Percentiles rank a stretch among this genome's conserved stretches.
Conservation (phyloP, 331 rosid species). For the Quercus phellos region DNA sequence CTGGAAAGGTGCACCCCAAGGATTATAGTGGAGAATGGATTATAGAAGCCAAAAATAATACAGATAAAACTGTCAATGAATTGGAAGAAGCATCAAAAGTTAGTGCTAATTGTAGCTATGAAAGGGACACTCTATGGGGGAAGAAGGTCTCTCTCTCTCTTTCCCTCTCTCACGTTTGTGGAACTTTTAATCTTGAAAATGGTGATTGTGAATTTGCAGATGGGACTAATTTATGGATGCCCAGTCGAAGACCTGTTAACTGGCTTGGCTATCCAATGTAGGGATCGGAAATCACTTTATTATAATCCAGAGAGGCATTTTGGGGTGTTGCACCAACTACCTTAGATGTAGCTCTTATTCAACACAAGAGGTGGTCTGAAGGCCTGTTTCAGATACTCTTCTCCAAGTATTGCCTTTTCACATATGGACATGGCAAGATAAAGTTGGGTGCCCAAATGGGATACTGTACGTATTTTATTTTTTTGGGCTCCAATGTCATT, state of each 20-base stretch:
- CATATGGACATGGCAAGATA: slow-evolving; percentile 57
- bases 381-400: slow-evolving; percentile 53
- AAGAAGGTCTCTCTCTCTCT: slow-evolving; percentile 30
- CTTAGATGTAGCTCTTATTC: slow-evolving; percentile 42
- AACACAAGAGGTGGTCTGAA: slow-evolving; percentile 58
- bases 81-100: slow-evolving; percentile 50
- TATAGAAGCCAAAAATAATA: slow-evolving; percentile 13
- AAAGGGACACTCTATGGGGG: slow-evolving; percentile 65
- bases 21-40: slow-evolving; percentile 12
- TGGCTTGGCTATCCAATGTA: slow-evolving; percentile 50
- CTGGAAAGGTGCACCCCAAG: slow-evolving; percentile 33
- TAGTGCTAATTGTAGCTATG: slow-evolving; percentile 46
- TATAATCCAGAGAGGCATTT: slow-evolving; percentile 59
- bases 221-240: slow-evolving; percentile 66
- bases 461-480: slow-evolving; percentile 35
- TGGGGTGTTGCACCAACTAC: slow-evolving; percentile 63
- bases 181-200: background rate
- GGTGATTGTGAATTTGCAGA: slow-evolving; percentile 31
- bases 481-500: slow-evolving; percentile 68
- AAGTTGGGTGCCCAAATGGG: slow-evolving; percentile 56
- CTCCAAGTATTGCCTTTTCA: slow-evolving; percentile 78
- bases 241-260: slow-evolving; percentile 57
- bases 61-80: slow-evolving; percentile 30
- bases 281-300: slow-evolving; percentile 71
- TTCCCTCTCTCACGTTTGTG: background rate